phyloP scores from a whole-genome alignment of 192 early-diverging fungal species.

The Podila horticola region DNA sequence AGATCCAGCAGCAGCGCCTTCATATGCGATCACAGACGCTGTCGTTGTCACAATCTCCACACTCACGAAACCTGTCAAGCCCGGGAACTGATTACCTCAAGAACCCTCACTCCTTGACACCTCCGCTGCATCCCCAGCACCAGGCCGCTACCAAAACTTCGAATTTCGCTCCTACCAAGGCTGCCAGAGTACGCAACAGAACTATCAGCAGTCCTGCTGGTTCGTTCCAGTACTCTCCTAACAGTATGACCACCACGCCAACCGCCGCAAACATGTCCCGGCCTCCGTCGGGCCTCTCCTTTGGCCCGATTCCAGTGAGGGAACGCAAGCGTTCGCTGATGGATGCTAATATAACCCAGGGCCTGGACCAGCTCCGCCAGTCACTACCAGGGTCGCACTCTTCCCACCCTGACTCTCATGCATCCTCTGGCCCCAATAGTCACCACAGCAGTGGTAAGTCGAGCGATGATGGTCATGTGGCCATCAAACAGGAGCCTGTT shows the following conservation, averaged over 20 bases:
- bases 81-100: slow-evolving; percentile 32
- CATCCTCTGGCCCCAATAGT: slow-evolving; percentile 2
- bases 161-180: slow-evolving; percentile 16
- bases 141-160: slow-evolving; percentile 11
- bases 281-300: slow-evolving; percentile 41
- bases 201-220: slow-evolving; percentile 49
- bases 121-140: slow-evolving; percentile 44
- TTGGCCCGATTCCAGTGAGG: slow-evolving; percentile 45
- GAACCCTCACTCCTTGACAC: slow-evolving; percentile 40
- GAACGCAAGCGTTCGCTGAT: slow-evolving; percentile 47
- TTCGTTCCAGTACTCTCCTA: slow-evolving; percentile 42
- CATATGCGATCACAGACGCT: slow-evolving; percentile 40
- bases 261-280: slow-evolving; percentile 21
- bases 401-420: not conserved
- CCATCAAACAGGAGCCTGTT: slow-evolving; percentile 21
- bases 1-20: slow-evolving; percentile 25
- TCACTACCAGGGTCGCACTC: slow-evolving; percentile 6
- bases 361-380: slow-evolving; percentile 48
- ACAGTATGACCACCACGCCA: slow-evolving; percentile 30
- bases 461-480: not conserved
- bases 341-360: slow-evolving; percentile 41
- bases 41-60: slow-evolving; percentile 26
- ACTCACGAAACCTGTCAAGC: slow-evolving; percentile 33
- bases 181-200: slow-evolving; percentile 29
- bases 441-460: not conserved